phyloP scores from a whole-genome alignment of 345 rosid genomes.

The Anastatica hierochuntica region DNA sequence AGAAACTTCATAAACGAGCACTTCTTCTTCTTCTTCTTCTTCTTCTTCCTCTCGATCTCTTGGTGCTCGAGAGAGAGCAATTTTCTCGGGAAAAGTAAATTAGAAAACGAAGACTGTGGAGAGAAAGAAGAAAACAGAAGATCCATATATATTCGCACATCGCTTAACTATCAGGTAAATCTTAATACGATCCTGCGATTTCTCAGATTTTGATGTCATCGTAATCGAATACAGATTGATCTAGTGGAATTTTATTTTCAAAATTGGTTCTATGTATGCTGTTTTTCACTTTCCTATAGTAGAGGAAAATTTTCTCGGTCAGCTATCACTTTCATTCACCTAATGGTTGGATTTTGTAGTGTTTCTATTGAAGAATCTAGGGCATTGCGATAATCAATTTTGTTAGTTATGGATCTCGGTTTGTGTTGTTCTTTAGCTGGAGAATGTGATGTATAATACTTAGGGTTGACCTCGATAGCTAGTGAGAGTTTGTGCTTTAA shows the following conservation, averaged over 20 bases:
- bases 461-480: too few species aligned
- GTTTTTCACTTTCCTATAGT: too few species aligned
- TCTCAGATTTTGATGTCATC: constrained; percentile 8
- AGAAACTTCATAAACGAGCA: constrained; percentile 4
- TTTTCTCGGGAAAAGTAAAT: constrained; percentile 13
- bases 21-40: too few species aligned
- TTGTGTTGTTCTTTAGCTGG: neutral
- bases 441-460: too few species aligned
- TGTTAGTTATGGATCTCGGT: constrained; percentile 15
- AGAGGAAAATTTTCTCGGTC: too few species aligned
- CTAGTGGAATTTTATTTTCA: too few species aligned
- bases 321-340: too few species aligned
- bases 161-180: constrained; percentile 26
- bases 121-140: constrained; percentile 2
- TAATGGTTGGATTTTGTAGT: too few species aligned
- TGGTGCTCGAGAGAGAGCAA: constrained; percentile 24
- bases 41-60: constrained; percentile 27
- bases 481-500: constrained; percentile 4
- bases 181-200: constrained; percentile 7
- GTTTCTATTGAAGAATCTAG: too few species aligned
- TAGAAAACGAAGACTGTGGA: neutral
- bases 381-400: too few species aligned
- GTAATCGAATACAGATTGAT: constrained; percentile 1
- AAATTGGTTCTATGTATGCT: too few species aligned
- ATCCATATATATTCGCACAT: constrained; percentile 19